Base-by-base conservation (phyloP, 306 rosid genomes). In the Acmispon strigosus region DNA sequence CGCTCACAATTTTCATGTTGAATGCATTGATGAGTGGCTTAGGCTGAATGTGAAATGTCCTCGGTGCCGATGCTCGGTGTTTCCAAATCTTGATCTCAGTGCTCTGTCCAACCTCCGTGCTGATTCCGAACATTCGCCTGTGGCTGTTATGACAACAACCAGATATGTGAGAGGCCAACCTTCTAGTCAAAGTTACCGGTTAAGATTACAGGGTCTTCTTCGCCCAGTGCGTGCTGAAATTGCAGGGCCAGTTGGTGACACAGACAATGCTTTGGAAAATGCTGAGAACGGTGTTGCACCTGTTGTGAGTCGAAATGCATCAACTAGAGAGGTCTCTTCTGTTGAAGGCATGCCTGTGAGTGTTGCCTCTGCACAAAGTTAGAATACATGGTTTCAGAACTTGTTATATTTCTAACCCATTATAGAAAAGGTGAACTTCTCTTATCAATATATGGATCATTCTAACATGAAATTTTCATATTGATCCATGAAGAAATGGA, bases 41-140 rank as follows among this genome's bases (percentile, higher is more conserved):
- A 90, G 99, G 59, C 81, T 95, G 82, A 95, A 95, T 65, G 99
- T 95, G 78, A 95, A 91, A 85, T 95, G 99, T 73, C 99, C 99
- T 45, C 87, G 99, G 41, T 95, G 99, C 74, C 97, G 99, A 29
- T 95, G 99, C 83, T 95, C 97, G 10, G 99, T 95, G 71, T 95
- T 95, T 77, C 99, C 99, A 37, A 95, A 95, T 84, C 99, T 95
- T 16, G 99, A 95, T 83, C 99, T 95, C 39, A 95, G 99, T 85
- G 99, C 99, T 47, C 75, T 95, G 52, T 95, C 99, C 67, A 95
- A 84, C 85, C 92, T 95, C 42, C 96, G 84, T 18, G 43, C 97
- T 7, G 99, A 95, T 20, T 78, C 97, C 5, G 97, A 95, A 36
- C 80, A 91, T 55, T 76, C 97, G 39, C 73, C 99, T 54, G 84